Base-by-base conservation (phyloP, 345 rosid genomes). In the Hirschfeldia incana region DNA sequence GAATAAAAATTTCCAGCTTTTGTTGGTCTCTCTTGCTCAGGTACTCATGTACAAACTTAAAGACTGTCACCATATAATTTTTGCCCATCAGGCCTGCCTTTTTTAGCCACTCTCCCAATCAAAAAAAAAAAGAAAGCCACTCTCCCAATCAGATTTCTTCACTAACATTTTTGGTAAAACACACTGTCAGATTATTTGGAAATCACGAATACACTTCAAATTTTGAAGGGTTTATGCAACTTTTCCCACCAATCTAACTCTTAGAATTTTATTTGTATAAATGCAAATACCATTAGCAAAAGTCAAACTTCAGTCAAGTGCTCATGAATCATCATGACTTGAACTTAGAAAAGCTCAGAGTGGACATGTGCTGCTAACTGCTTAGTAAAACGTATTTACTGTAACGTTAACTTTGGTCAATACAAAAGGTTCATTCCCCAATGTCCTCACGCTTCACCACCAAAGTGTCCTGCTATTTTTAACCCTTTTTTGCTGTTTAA, bases 401-500 rank as follows among this genome's bases (percentile, higher is more conserved):
- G 64, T 46, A 37, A 73, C 55, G 77, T 78, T 32, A 79, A 60
- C 78, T 33, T 46, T 33, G 69, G 78, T 79, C 17, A 79, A 71
- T 36, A 30, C 9, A 30, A 78, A 59, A 32, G 73, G 77, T 78
- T 73, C 82, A 73, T 6, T 66, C 64, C 73, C 82, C 82, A 73
- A 73, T 73, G 82, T 62, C 37, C 30, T 78, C 82, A 78, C 78
- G 78, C 69, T 44, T 78, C 65, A 79, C 82, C 82, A 73, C 74
- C 69, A 79, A 59, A 69, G 78, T 64, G 55, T 37, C 15, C 59
- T 36, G 34, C 65, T 68, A n/a, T 10, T 60, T 73, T 74, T 37
- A 3, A 49, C 55, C 33, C 57, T 55, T 79, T 79, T 79, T 73
- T n/a, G 7, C 70, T 64, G 63, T 75, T 8, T 64, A 11, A 11